Base-by-base conservation (phyloP, 1,284 basidiomycete species). In the Ustilago trichophora region DNA sequence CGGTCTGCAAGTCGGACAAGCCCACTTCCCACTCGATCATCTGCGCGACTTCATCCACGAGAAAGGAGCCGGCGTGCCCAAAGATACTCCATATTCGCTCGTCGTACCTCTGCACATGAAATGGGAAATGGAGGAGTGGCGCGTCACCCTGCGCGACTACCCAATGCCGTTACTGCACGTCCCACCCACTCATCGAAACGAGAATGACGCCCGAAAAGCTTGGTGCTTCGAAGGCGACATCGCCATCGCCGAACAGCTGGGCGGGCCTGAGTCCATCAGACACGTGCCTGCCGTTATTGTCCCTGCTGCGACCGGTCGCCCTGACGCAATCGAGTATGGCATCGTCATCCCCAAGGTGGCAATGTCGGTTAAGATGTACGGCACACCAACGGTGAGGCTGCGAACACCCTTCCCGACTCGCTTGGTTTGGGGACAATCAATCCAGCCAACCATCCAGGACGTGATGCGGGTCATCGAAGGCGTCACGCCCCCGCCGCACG, bases 351-450 rank as follows among this genome's bases (percentile, higher is more conserved):
- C 93, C 0, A 97, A 95, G 82, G 93, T 93, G 0, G 89, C 93
- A 54, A 95, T 95, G 91, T 91, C 94, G 0, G 90, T 94, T 74
- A 98, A 98, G 83, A 91, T 89, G 19, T 98, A 95, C 78, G 91
- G 92, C 3, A 86, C 87, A 36, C 74, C 80, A 6, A 64, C 55
- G 0, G 90, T 93, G 4, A 83, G 84, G 24, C 85, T 98, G 70
- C 85, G 86, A 19, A 88, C 90, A 0, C 84, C 86, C 10, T 85
- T 85, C 26, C 86, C 89, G 6, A 91, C 92, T 1, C 87, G 89
- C 46, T 86, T 97, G 52, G 87, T 89, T 6, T 98, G 94, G 94
- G 91, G 92, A 25, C 88, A 93, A 49, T 95, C 93, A 62, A 91
- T 94, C 69, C 87, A 88, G 56, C 89, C 93, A 13, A 89, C 89